Base-by-base conservation (phyloP, 2,329 filamentous ascomycete species). In the Epichloe sibirici region DNA sequence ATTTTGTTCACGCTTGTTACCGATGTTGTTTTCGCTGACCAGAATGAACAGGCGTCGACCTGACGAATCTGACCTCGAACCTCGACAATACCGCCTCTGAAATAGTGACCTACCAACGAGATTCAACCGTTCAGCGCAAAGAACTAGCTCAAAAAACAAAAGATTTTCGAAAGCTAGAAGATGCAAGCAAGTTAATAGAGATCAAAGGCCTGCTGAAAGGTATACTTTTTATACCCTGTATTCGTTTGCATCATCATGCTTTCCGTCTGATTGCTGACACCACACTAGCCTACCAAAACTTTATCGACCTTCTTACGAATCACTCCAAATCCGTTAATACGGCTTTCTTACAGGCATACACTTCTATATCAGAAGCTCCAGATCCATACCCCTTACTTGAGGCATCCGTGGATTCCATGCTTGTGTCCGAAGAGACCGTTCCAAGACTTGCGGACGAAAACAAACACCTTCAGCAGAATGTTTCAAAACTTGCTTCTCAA, bases 141-240 rank as follows among this genome's bases (percentile, higher is more conserved):
- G 94, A 98, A 56, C 75, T 98, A 21, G 93, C 94, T n/a, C 90
- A 96, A 65, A 97, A 96, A 76, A 98, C 93, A 1, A 98, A 98
- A 64, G 91, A 97, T 62, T 98, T 97, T 61, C 79, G 90, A 56
- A 97, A 96, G 68, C 78, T 95, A 11, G 91, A 97, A 61, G 90
- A 98, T 74, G 74, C 85, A 11, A 81, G 80, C 53, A 98, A 97
- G 69, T 72, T 98, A 51, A 75, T 76, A 5, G 93, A 98, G 68
- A 83, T 95, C 72, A 98, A 97, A 71, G 82, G 82, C 40, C 72
- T 98, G 49, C 71, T 98, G 54, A 96, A 95, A 76, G 84, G 88
- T 90, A 51, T 39, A 8, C 46, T 23, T 40, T n/a, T 23, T 13
- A 21, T 34, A 25, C 23, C 4, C 21, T 40, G 35, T 35, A 7